Evolutionary conservation across 2,329 filamentous ascomycete genomes (phyloP), one percentile per base, ranked within the genome.

Genomic region (Colletotrichum viniferum): DNA sequence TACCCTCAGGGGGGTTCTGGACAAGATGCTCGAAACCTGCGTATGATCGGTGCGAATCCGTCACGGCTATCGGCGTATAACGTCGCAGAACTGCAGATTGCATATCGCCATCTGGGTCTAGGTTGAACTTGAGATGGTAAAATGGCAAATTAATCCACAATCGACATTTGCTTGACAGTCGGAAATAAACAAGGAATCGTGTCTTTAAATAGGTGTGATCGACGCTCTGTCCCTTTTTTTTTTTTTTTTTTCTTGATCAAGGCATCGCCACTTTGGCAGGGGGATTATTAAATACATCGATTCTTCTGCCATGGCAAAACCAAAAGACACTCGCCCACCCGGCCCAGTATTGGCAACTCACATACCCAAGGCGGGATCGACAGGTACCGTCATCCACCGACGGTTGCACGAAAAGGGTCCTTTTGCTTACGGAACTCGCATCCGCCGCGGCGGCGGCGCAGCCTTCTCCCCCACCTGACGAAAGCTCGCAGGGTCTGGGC

Each of bases 11-110:
- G 93, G 93, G 55, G 95, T 98, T 36, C 89, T 99, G 77, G 92
- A 95, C 83, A 98, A 97, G 85, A 98, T 99, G 97, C 89, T 98
- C 77, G 93, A 95, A 82, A 96, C 94, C 3, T 98, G 95, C 85
- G 89, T 91, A 78, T 95, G 81, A 86, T 60, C 26, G 38, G 38
- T 21, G 28, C 38, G 26, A 74, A 74, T 64, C 62, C 55, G 14
- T 60, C 34, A 58, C 48, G 32, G 26, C 18, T 16, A 30, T 21
- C 34, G 30, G 30, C 38, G 6, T 56, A 21, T n/a, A 48, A n/a
- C 9, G 30, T n/a, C 58, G 24, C 34, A 16, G 38, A 28, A 14
- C 21, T 30, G 24, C 43, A 30, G 18, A 12, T 18, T 38, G 26
- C 52, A 73, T 73, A 18, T 69, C n/a, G 26, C 30, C 26, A 61